Base-by-base conservation (phyloP, 768 basidiomycete species). In the Hemileccinum impolitum region DNA sequence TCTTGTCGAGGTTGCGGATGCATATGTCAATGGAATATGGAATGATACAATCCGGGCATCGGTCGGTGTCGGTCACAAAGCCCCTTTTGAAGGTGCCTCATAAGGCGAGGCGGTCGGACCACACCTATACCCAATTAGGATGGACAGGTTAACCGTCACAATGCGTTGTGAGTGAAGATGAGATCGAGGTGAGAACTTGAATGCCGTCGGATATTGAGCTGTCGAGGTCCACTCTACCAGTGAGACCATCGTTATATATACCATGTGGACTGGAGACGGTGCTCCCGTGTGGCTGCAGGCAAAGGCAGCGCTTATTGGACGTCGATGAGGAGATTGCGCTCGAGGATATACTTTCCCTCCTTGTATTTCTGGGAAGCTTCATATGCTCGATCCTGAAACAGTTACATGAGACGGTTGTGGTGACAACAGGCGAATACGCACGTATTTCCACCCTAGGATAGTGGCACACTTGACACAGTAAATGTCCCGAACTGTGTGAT, bases 391-490 rank as follows among this genome's bases (percentile, higher is more conserved):
- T 96, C 95, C 95, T 96, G 61, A 39, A n/a, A 42, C 43, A 12
- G 38, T 46, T 28, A 40, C 25, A 38, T 45, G 46, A 54, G 52
- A 45, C 6, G 32, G 17, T 31, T 28, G 28, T 8, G 39, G 15
- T 25, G 11, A 14, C 40, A 28, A 46, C 23, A 44, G 10, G 30
- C 2, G 30, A 19, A 21, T 31, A 63, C 61, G 35, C 65, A 91
- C 96, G 68, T 99, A 99, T 93, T 97, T 97, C 95, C 96, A 98
- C 48, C 95, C 95, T 28, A 99, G 78, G 15, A 78, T 81, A 43
- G 79, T 80, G 51, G 82, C 79, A 69, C 95, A 99, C 69, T 94
- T 95, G 75, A 77, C 72, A 70, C 95, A 99, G 70, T 81, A 90
- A 54, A 98, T 92, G 67, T 99, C 95, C 48, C 95, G 85, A 30